Base-by-base conservation (phyloP, 2,329 filamentous ascomycete genomes). In the Achaetomium macrosporum region DNA sequence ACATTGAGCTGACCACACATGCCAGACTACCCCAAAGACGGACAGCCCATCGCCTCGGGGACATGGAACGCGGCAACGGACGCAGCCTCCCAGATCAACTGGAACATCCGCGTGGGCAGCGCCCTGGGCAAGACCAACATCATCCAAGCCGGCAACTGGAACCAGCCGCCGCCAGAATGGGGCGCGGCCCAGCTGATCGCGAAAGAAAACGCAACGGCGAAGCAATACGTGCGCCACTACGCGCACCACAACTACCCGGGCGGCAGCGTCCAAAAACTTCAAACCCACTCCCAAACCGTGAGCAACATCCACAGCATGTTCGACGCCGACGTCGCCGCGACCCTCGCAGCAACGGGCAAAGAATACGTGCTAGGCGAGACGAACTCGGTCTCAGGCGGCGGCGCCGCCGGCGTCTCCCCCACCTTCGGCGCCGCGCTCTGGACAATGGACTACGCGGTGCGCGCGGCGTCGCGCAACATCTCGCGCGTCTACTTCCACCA, bases 201-300 rank as follows among this genome's bases (percentile, higher is more conserved):
- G 3, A 67, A 64, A 2, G 61, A 70, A 48, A 72, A 71, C 41
- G 54, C 63, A 3, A 71, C 66, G 0, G 66, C 66, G 7, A 66
- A 64, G 58, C 58, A 66, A 51, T 73, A 71, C 53, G 68, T 75
- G 15, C 68, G 68, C 33, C 67, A 68, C 16, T 76, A 74, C 53
- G 69, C 69, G 37, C 72, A 73, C 42, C 75, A 77, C 65, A 76
- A 76, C 58, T 77, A 78, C 53, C 75, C 75, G 1, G 73, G 71
- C 1, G 71, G 71, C 5, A 67, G 66, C 25, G 59, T 76, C 5
- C 61, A 65, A 1, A 68, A 65, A 3, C 64, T 77, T 3, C 77
- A 78, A 72, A 71, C 68, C 47, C 75, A 78, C 47, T 64, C 63
- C 7, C 63, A 63, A 5, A 75, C 75, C 40, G 66, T 66, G 0